Conservation (phyloP, 2,329 filamentous ascomycete genomes). For the Fusarium algeriense region DNA sequence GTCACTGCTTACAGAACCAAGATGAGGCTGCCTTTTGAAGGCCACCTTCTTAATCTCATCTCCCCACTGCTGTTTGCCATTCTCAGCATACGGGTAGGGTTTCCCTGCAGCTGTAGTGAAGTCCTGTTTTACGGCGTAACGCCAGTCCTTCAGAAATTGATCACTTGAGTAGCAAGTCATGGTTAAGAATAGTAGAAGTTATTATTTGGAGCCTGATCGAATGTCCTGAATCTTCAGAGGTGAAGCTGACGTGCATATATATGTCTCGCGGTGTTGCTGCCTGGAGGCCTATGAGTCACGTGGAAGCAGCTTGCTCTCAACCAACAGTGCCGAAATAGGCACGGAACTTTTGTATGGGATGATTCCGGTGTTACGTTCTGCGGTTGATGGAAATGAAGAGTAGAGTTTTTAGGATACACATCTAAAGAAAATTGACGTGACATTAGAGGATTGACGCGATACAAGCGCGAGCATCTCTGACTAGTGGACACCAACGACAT, state of each 20-base stretch:
- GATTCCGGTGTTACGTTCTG: neutral
- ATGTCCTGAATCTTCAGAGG: neutral
- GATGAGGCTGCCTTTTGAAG: neutral
- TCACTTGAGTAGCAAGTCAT: slow-evolving; percentile 23
- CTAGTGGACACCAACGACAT: too few species aligned
- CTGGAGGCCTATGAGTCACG: neutral
- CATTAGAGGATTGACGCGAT: neutral
- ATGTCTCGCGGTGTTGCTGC: neutral
- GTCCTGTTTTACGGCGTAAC: slow-evolving; percentile 21
- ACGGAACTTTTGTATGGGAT: neutral
- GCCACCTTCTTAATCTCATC: slow-evolving; percentile 6
- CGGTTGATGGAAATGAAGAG: neutral
- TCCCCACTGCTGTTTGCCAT: slow-evolving; percentile 20
- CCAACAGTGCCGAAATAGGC: neutral
- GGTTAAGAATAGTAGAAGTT: too few species aligned
- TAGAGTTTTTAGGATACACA: too few species aligned
- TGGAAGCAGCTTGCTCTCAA: neutral
- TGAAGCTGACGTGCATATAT: neutral
- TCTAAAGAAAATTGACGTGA: too few species aligned
- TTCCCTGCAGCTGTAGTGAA: slow-evolving; percentile 8
- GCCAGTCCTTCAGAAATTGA: slow-evolving; percentile 22
- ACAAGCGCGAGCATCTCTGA: too few species aligned
- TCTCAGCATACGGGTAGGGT: slow-evolving; percentile 10
- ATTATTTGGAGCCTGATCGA: rapidly evolving
- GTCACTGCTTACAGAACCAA: slow-evolving; percentile 3